Percentiles rank a stretch among this genome's conserved stretches.
Conservation (phyloP, 192 early-diverging fungal genomes). For the Jimgerdemannia flammicorona region DNA sequence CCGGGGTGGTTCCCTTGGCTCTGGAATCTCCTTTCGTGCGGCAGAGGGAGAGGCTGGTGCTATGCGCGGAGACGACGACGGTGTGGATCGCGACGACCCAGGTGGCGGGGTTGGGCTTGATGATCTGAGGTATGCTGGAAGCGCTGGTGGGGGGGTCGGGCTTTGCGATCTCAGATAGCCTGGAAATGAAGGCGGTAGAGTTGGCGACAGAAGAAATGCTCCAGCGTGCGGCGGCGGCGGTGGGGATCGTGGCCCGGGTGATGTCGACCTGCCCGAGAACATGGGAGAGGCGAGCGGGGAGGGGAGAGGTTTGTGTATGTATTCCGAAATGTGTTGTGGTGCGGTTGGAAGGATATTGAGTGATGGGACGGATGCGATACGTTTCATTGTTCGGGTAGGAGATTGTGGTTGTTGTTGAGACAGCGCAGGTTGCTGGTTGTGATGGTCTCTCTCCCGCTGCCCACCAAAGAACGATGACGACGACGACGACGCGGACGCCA, state of each 20-base stretch:
- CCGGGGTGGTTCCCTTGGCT: neutral
- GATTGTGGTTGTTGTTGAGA: too few relatives aligned
- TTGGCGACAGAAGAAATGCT: too few relatives aligned
- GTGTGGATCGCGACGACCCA: neutral
- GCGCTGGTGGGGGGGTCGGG: too few relatives aligned
- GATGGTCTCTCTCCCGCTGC: too few relatives aligned
- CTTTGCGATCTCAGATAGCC: too few relatives aligned
- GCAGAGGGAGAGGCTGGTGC: too few relatives aligned
- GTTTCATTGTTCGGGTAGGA: neutral
- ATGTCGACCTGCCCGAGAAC: neutral
- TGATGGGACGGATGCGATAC: neutral
- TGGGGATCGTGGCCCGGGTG: neutral
- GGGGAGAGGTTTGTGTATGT: neutral
- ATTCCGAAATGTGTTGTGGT: neutral
- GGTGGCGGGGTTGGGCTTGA: neutral
- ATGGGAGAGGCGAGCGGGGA: neutral
- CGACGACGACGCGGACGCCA: too few relatives aligned
- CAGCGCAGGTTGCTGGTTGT: too few relatives aligned
- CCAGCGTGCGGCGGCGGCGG: too few relatives aligned
- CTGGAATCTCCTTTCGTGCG: neutral
- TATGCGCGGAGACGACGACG: too few relatives aligned
- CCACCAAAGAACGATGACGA: too few relatives aligned
- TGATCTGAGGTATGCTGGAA: neutral
- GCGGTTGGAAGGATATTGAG: neutral
- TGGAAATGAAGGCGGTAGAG: too few relatives aligned